phyloP scores from a whole-genome alignment of 2,329 filamentous ascomycete genomes.

The Rugonectria rugulosa region DNA sequence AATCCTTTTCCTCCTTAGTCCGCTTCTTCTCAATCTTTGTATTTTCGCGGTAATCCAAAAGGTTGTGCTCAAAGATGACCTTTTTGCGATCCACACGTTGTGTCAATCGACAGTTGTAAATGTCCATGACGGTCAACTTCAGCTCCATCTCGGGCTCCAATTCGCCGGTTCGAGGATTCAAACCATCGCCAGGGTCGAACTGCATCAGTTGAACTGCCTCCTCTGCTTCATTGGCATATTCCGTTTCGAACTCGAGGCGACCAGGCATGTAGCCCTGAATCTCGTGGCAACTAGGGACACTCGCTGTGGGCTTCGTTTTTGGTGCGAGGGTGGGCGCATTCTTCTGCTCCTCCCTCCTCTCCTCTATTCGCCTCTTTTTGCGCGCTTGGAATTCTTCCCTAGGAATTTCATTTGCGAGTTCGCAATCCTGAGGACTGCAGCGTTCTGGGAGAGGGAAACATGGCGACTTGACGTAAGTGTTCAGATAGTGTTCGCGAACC shows the following conservation, averaged over 20 bases:
- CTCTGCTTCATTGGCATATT: slow-evolving; percentile 97
- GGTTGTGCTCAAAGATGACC: slow-evolving; percentile 92
- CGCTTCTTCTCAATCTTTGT: slow-evolving; percentile 90
- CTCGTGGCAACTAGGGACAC: slow-evolving; percentile 95
- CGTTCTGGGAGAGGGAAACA: slow-evolving; percentile 87
- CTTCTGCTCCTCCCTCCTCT: slow-evolving; percentile 86
- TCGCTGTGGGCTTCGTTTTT: slow-evolving; percentile 95
- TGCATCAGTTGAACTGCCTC: slow-evolving; percentile 98
- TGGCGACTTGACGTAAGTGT: slow-evolving; percentile 83
- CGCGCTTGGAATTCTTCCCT: slow-evolving; percentile 91
- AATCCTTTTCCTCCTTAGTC: slow-evolving; percentile 91
- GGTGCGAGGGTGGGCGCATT: slow-evolving; percentile 83
- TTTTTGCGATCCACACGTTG: slow-evolving; percentile 94
- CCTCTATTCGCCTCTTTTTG: slow-evolving; percentile 93
- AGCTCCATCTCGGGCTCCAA: slow-evolving; percentile 96
- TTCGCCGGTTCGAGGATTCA: slow-evolving; percentile 83
- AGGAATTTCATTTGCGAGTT: slow-evolving; percentile 79
- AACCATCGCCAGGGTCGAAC: slow-evolving; percentile 93
- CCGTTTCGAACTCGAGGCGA: slow-evolving; percentile 94
- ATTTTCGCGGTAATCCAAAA: slow-evolving; percentile 94
- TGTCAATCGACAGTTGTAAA: slow-evolving; percentile 93
- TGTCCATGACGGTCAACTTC: slow-evolving; percentile 97
- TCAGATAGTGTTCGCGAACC: slow-evolving; percentile 91
- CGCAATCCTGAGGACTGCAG: slow-evolving; percentile 82
- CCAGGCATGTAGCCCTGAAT: slow-evolving; percentile 99